phyloP scores from a whole-genome alignment of 2,329 filamentous ascomycete genomes.

The Claviceps humidiphila region DNA sequence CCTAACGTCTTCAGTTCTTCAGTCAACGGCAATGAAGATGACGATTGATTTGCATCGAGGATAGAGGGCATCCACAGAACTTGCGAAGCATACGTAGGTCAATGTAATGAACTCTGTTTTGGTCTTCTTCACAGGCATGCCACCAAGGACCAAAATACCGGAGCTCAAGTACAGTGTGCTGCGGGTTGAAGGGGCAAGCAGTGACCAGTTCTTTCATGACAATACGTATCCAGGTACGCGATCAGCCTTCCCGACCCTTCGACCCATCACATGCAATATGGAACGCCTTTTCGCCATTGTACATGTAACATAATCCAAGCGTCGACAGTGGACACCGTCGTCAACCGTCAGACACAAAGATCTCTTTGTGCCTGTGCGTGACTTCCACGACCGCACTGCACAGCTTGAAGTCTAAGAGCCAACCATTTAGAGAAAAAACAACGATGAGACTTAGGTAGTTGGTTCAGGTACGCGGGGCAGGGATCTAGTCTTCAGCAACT shows the following conservation, averaged over 20 bases:
- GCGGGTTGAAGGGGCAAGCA: not conserved
- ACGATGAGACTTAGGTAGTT: not conserved
- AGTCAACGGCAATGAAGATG: too few relatives aligned
- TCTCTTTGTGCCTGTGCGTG: conserved; percentile 65
- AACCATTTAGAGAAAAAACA: not conserved
- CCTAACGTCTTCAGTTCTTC: too few relatives aligned
- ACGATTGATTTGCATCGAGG: too few relatives aligned
- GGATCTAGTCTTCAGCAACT: not conserved
- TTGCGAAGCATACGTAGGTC: not conserved
- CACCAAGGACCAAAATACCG: not conserved
- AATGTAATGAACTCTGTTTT: not conserved
- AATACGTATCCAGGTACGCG: not conserved
- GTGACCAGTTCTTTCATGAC: not conserved
- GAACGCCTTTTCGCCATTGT: not conserved
- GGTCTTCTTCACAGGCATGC: not conserved
- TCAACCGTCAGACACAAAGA: conserved; percentile 52
- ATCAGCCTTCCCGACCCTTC: not conserved
- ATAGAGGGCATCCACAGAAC: not conserved
- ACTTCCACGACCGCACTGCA: conserved; percentile 72
- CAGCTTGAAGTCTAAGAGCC: conserved; percentile 53
- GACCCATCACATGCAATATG: not conserved
- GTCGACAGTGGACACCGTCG: not conserved
- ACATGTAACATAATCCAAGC: not conserved
- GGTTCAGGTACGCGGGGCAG: not conserved
- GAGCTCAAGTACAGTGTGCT: not conserved